Percentiles rank a stretch among this genome's conserved stretches.
Conservation (phyloP, 164 flowering plant species). For the Nelumbo lutea region DNA sequence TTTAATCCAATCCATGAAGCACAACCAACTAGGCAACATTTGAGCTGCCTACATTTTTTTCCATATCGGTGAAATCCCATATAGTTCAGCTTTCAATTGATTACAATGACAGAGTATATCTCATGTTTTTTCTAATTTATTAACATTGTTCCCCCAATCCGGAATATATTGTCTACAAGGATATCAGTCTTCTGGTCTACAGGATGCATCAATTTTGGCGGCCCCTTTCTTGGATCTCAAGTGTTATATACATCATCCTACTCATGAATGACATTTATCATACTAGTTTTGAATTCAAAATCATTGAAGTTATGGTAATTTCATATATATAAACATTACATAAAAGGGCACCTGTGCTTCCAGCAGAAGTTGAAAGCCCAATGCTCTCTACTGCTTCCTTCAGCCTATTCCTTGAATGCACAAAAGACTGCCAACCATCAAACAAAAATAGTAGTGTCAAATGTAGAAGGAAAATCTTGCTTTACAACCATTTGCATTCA, state of each 20-base stretch:
- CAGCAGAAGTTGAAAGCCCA: slow-evolving; percentile 94
- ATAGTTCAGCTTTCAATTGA: too few species aligned
- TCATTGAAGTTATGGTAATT: neutral
- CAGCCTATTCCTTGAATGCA: slow-evolving; percentile 59
- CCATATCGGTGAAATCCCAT: too few species aligned
- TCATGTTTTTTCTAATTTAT: neutral
- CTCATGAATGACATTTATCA: too few species aligned
- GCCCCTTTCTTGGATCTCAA: neutral
- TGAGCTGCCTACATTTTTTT: too few species aligned
- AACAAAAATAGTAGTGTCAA: neutral
- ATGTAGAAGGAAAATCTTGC: neutral
- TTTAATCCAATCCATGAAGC: too few species aligned
- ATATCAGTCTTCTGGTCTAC: neutral
- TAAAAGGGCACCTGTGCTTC: slow-evolving; percentile 68
- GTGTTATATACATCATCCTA: neutral
- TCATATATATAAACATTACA: neutral
- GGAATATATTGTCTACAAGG: neutral
- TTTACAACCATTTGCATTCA: neutral
- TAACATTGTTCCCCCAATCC: neutral
- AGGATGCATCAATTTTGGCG: neutral
- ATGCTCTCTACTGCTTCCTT: slow-evolving; percentile 66
- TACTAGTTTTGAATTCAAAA: neutral
- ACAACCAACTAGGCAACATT: too few species aligned
- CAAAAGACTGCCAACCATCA: neutral
- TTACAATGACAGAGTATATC: neutral